Conservation (phyloP, 228 moss, liverwort and hornwort genomes). For the Sphagnum magellanicum region DNA sequence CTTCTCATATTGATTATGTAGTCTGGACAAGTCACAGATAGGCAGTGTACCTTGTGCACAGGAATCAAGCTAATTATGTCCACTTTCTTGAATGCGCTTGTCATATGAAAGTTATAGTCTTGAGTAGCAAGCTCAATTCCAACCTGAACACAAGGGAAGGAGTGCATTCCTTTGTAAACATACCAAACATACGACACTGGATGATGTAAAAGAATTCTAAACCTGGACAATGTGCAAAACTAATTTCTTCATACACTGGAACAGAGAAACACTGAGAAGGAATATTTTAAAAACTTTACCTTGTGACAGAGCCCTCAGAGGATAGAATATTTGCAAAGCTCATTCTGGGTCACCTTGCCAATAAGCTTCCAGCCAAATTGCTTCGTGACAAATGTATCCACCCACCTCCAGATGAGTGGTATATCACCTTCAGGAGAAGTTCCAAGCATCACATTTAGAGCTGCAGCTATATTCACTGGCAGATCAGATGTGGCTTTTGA, state of each 20-base stretch:
- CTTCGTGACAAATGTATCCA: constrained; percentile 42
- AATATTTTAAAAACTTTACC: not conserved
- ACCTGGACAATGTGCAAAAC: too few relatives aligned
- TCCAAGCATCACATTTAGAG: constrained; percentile 55
- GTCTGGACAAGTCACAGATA: not conserved
- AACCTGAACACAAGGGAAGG: constrained; percentile 10
- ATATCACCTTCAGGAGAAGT: constrained; percentile 27
- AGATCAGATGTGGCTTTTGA: constrained; percentile 36
- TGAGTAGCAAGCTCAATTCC: constrained; percentile 57
- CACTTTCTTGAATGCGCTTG: constrained; percentile 41
- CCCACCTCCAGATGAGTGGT: constrained; percentile 37
- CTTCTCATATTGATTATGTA: too few relatives aligned
- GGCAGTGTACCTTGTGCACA: constrained; percentile 28
- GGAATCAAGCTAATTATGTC: constrained; percentile 66
- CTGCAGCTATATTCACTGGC: constrained; percentile 44
- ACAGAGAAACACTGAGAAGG: not conserved
- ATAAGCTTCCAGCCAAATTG: constrained; percentile 54
- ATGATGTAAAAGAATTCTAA: too few relatives aligned
- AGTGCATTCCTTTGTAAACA: not conserved
- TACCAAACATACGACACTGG: too few relatives aligned
- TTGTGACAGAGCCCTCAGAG: constrained; percentile 23
- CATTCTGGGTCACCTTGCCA: constrained; percentile 20
- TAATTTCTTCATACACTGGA: too few relatives aligned
- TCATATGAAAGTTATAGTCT: constrained; percentile 43
- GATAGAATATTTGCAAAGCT: constrained; percentile 51